phyloP scores from a whole-genome alignment of 1,284 basidiomycete species.

The Irpex sp. region DNA sequence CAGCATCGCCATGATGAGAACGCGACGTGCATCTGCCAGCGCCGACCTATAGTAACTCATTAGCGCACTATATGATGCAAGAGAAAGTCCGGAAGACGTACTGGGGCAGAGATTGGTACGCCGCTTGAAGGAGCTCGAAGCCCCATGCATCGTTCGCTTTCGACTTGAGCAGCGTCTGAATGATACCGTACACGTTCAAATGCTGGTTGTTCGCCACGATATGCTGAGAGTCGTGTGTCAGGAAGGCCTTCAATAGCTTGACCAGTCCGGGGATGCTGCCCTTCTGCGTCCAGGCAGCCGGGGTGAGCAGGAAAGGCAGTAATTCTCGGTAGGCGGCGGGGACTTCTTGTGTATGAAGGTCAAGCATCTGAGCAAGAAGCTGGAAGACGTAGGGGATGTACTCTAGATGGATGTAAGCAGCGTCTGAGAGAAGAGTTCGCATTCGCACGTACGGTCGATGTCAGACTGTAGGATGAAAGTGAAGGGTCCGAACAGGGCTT shows the following conservation, averaged over 20 bases:
- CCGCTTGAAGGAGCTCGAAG: slow-evolving; percentile 83
- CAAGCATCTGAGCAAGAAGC: slow-evolving; percentile 93
- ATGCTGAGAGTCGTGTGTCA: slow-evolving; percentile 64
- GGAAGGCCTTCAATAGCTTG: slow-evolving; percentile 82
- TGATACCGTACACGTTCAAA: slow-evolving; percentile 81
- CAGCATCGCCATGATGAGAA: slow-evolving; percentile 79
- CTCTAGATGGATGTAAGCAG: slow-evolving; percentile 46
- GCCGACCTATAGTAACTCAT: slow-evolving; percentile 40
- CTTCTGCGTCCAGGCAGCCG: slow-evolving; percentile 89
- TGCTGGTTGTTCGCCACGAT: slow-evolving; percentile 80
- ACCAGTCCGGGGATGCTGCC: slow-evolving; percentile 96
- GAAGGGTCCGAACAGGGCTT: slow-evolving; percentile 83
- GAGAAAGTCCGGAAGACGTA: slow-evolving; percentile 38
- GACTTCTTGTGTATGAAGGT: slow-evolving; percentile 67
- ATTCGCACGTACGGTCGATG: slow-evolving; percentile 72
- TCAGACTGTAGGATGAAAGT: slow-evolving; percentile 89
- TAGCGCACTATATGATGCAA: neutral
- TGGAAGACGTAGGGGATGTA: slow-evolving; percentile 99
- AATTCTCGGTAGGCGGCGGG: slow-evolving; percentile 80
- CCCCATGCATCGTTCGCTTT: slow-evolving; percentile 90
- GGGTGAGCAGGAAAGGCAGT: slow-evolving; percentile 83
- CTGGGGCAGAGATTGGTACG: slow-evolving; percentile 73
- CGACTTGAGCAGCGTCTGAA: slow-evolving; percentile 85
- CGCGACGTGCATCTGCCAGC: slow-evolving; percentile 74
- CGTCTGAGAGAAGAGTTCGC: neutral